Conservation (phyloP, 768 basidiomycete species). For the Leccinum pellstonianum region DNA sequence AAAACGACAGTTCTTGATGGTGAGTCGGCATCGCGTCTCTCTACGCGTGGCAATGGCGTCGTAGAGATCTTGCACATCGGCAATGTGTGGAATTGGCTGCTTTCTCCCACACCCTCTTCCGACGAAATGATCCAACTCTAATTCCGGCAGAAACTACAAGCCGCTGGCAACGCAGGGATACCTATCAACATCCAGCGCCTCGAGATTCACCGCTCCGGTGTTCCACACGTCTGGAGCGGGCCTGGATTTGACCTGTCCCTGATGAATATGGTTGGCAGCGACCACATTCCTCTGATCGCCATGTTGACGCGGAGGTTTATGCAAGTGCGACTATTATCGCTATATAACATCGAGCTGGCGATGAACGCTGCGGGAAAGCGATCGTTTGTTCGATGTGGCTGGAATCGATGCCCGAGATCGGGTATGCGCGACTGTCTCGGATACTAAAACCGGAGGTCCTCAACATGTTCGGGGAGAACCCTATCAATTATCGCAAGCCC, state of each 20-base stretch:
- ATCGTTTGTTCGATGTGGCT: conserved; percentile 50
- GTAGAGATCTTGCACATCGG: too few relatives aligned
- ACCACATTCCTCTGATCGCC: conserved; percentile 50
- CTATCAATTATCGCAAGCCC: conserved; percentile 22
- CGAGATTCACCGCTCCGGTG: conserved; percentile 60
- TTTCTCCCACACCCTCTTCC: too few relatives aligned
- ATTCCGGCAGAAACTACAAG: conserved; percentile 40
- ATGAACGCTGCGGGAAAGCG: conserved; percentile 23
- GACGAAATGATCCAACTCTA: too few relatives aligned
- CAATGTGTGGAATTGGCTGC: too few relatives aligned
- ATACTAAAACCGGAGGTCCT: conserved; percentile 41
- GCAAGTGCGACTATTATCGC: conserved; percentile 54
- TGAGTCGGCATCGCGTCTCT: too few relatives aligned
- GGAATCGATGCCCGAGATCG: conserved; percentile 55
- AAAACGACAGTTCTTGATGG: too few relatives aligned
- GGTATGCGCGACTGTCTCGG: conserved; percentile 48
- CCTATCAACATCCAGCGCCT: conserved; percentile 53
- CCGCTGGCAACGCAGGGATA: conserved; percentile 31
- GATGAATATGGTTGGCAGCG: conserved; percentile 48
- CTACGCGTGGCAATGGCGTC: too few relatives aligned
- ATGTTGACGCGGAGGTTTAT: conserved; percentile 48
- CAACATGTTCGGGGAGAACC: conserved; percentile 26
- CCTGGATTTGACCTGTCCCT: conserved; percentile 50
- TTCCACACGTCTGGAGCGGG: conserved; percentile 47
- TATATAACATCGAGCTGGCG: conserved; percentile 45